A percentile compares a stretch with the other conserved stretches of the same genome.
Evolutionary conservation across 1,284 basidiomycete genomes (phyloP).

Genomic region (Ceratorhiza oryzae-sativae): DNA sequence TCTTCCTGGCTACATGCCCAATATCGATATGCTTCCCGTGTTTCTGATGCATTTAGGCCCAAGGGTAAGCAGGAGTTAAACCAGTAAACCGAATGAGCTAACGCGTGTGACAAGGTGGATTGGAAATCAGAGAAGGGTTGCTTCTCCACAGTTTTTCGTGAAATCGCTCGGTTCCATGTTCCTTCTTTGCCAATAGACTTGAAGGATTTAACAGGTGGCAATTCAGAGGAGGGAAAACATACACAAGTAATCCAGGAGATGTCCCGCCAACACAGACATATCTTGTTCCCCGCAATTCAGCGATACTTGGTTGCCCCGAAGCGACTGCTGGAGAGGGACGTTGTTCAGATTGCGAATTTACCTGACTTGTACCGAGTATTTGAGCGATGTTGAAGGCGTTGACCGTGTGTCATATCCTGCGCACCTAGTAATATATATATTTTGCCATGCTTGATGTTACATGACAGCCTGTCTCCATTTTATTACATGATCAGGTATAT

Average conservation of each 20-base stretch:
- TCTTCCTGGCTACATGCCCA: slow-evolving; percentile 83
- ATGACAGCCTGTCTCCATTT: no score
- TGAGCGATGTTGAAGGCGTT: slow-evolving; percentile 71
- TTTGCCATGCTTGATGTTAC: no score
- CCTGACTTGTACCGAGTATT: slow-evolving; percentile 92
- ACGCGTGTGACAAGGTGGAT: slow-evolving; percentile 68
- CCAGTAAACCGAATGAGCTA: slow-evolving; percentile 37
- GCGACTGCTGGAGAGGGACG: slow-evolving; percentile 72
- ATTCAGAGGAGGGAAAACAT: slow-evolving; percentile 36
- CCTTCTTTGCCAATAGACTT: slow-evolving; percentile 58
- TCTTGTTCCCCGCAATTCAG: slow-evolving; percentile 83
- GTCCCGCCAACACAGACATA: slow-evolving; percentile 86
- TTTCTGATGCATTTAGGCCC: slow-evolving; percentile 88
- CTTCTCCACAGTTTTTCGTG: slow-evolving; percentile 84
- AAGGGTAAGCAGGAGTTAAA: slow-evolving; percentile 60
- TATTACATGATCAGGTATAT: no score
- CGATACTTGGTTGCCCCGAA: slow-evolving; percentile 75
- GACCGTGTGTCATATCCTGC: neutral
- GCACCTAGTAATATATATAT: no score
- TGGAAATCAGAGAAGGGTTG: slow-evolving; percentile 88
- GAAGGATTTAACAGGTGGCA: slow-evolving; percentile 31
- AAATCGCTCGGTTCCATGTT: slow-evolving; percentile 90
- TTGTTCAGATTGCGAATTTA: slow-evolving; percentile 85
- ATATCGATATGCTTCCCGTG: slow-evolving; percentile 83
- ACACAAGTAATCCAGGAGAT: slow-evolving; percentile 61